Percentiles rank a stretch among this genome's conserved stretches.
These are phyloP conservation scores for Platanthera zijinensis DNA, from an alignment of 106 monocot species.

Conservation along the genomic window DNA sequence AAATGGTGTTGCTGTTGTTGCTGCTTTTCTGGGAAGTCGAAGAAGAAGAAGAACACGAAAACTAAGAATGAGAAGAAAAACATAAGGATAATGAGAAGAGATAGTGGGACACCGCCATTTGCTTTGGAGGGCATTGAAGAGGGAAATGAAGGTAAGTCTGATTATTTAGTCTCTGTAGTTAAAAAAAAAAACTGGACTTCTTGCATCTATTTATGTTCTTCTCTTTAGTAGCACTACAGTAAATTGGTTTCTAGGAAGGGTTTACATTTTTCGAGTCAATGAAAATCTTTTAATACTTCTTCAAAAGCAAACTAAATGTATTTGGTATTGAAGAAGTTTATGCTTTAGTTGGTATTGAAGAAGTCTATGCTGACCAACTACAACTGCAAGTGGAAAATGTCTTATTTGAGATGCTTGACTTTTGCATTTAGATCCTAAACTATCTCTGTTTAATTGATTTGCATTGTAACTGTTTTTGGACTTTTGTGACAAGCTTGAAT, in stretches of 20 bases:
- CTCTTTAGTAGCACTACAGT: not conserved
- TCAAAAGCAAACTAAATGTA: not conserved
- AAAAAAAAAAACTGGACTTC: not conserved
- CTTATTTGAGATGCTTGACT: not conserved
- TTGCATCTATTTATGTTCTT: not conserved
- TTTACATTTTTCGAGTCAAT: not conserved
- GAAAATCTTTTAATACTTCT: not conserved
- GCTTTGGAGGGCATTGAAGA: conserved; percentile 60
- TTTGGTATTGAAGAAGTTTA: not conserved
- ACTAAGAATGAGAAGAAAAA: conserved; percentile 57
- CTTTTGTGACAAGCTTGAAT: too few species aligned
- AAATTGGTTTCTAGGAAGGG: not conserved
- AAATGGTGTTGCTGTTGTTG: conserved; percentile 60
- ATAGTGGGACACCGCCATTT: conserved; percentile 51
- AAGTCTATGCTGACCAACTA: not conserved
- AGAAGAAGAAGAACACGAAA: conserved; percentile 69
- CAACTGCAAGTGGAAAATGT: not conserved
- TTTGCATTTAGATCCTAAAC: not conserved
- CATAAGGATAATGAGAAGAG: conserved; percentile 32
- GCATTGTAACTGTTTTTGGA: not conserved
- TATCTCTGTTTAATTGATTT: not conserved
- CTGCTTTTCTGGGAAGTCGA: conserved; percentile 30
- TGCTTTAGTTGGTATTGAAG: not conserved
- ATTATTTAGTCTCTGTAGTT: not conserved
- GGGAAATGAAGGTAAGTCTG: conserved; percentile 34